These are phyloP conservation scores for Alternaria burnsii DNA, from an alignment of 2,329 filamentous ascomycete species.

Conservation along the genomic window DNA sequence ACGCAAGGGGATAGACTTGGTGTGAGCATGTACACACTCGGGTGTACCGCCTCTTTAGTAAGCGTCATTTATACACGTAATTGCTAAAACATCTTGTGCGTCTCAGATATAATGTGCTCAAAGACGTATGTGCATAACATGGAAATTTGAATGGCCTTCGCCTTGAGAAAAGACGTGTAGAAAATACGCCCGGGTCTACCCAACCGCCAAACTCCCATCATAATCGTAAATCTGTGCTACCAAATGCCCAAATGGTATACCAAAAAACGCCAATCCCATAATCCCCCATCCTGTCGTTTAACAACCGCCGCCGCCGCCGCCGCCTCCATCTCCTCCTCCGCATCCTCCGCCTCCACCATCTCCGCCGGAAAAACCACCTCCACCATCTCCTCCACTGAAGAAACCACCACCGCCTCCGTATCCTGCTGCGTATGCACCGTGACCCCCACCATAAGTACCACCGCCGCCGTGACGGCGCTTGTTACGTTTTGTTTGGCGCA, in stretches of 20 bases:
- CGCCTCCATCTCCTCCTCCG: slow-evolving; percentile 15
- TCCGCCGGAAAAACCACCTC: slow-evolving; percentile 9
- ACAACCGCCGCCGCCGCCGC: slow-evolving; percentile 10
- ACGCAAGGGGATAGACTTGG: too few species aligned
- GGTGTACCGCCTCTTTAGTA: too few species aligned
- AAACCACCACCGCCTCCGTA: slow-evolving; percentile 11
- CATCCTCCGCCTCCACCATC: slow-evolving; percentile 21
- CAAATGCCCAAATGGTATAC: background rate
- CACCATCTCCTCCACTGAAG: slow-evolving; percentile 5
- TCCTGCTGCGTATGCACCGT: background rate
- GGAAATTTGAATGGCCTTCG: background rate
- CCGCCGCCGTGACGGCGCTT: background rate
- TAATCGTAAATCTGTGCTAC: background rate
- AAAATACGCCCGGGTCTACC: background rate
- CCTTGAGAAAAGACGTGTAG: background rate
- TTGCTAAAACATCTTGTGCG: too few species aligned
- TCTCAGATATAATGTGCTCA: too few species aligned
- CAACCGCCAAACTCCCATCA: background rate
- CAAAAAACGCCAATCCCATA: background rate
- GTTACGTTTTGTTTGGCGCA: slow-evolving; percentile 10
- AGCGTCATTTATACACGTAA: too few species aligned
- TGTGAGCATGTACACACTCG: too few species aligned
- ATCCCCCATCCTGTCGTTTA: background rate
- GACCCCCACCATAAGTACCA: background rate
- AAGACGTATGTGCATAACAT: background rate